Base-by-base conservation (phyloP, 2,329 filamentous ascomycete species). In the Pseudocercospora musae region DNA sequence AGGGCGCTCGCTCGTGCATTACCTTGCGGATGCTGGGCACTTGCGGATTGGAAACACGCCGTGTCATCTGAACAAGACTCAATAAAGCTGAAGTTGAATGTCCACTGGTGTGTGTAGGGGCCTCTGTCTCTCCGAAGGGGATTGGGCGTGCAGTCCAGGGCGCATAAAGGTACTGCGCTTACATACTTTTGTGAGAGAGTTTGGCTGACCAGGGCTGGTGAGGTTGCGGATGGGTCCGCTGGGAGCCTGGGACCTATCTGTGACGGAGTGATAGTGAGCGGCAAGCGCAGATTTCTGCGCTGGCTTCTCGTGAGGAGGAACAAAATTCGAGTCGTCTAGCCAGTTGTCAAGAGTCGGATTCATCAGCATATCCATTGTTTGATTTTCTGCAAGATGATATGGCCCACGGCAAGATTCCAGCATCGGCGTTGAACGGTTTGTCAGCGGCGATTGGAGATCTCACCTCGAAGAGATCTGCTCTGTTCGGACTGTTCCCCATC, bases 311-410 rank as follows among this genome's bases (percentile, higher is more conserved):
- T 18, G 9, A 27, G 11, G 33, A 42, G 48, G 18, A 37, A 10
- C 33, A 42, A 23, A 25, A 44, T 56, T 44, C 31, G 53, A 40
- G 44, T 23, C 31, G 25, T 56, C 31, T 21, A 21, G 53, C 29
- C 44, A 23, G 31, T 56, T 27, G 33, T 56, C 33, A 29, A 23
- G 31, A 8, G 53, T 21, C 37, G 53, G 53, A 40, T 56, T 56
- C 53, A 56, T 56, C 53, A 56, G 53, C 53, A 56, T 44, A 25
- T 21, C 13, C 6, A n/a, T 56, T n/a, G n/a, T 44, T 56, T 42
- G 53, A 56, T 44, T 42, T 29, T 44, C 33, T 40, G 20, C 37
- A 55, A 18, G 37, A 10, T 40, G 29, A 55, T n/a, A 25, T 13
- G 7, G 21, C 49, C 21, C 49, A 53, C 20, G 20, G 49, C 21